Evolutionary conservation across 139 green algal genomes (phyloP).

Genomic region (Bryopsis sp.): DNA sequence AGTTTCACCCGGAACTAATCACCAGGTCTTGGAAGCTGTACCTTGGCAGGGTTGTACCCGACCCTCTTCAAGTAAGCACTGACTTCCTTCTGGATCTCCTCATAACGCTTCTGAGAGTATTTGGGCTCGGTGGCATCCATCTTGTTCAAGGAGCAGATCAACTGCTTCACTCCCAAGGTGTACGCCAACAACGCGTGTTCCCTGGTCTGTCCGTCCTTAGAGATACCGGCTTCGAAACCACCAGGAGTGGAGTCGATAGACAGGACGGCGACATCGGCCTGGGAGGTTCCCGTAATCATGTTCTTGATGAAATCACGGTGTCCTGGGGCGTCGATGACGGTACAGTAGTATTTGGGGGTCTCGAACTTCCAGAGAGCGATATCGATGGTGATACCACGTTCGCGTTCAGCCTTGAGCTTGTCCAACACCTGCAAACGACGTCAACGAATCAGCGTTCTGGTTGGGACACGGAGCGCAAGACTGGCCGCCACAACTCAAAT

Average conservation of each 20-base stretch:
- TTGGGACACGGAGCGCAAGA: too few relatives aligned
- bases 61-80: conserved; percentile 30
- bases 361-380: conserved; percentile 99
- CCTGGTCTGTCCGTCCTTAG: conserved; percentile 99
- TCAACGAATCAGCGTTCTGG: too few relatives aligned
- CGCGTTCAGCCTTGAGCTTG: conserved; percentile 85
- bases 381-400: conserved; percentile 90
- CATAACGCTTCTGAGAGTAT: conserved; percentile 88
- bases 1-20: too few relatives aligned
- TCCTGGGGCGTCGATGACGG: conserved; percentile 90
- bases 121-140: conserved; percentile 90
- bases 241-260: conserved; percentile 79
- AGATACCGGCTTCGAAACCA: conserved; percentile 96
- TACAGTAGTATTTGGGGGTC: conserved; percentile 98
- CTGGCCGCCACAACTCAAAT: too few relatives aligned
- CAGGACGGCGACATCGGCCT: conserved; percentile 85
- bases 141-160: conserved; percentile 93
- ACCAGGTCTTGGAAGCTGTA: too few relatives aligned
- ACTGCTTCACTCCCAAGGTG: conserved; percentile 96
- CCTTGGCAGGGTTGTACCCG: conserved; percentile 58
- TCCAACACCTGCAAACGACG: conserved; percentile 61
- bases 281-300: conserved; percentile 97
- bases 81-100: conserved; percentile 71
- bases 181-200: conserved; percentile 97
- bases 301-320: conserved; percentile 99